phyloP scores from a whole-genome alignment of 129 eudicot genomes.

The Arctium lappa region DNA sequence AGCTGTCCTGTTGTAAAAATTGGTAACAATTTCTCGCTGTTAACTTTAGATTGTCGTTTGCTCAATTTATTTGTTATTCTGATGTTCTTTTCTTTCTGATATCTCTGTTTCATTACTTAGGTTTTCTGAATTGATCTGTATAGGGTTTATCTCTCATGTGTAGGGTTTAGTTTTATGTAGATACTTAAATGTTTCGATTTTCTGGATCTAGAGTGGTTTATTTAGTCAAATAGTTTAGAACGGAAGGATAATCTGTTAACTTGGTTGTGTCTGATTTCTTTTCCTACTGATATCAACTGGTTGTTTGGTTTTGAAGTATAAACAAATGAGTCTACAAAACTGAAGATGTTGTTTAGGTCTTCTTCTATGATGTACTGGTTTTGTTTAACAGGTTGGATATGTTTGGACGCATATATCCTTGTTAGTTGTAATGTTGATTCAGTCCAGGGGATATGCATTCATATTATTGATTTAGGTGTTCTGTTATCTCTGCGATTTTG shows the following conservation, averaged over 20 bases:
- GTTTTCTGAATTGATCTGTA: background rate
- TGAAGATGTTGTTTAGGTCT: background rate
- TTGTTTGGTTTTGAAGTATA: background rate
- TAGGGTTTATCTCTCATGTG: background rate
- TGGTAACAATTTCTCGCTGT: conserved; percentile 29
- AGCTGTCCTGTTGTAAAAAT: conserved; percentile 95
- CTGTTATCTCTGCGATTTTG: background rate
- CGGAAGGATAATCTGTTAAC: background rate
- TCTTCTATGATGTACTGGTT: background rate
- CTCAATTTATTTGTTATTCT: background rate
- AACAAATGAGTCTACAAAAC: background rate
- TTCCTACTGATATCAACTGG: background rate
- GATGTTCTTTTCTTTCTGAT: background rate
- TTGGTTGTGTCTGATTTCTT: background rate
- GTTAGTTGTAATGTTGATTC: background rate
- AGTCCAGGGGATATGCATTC: background rate
- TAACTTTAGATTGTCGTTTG: background rate
- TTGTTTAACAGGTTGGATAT: background rate
- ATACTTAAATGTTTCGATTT: background rate
- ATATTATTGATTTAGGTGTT: background rate
- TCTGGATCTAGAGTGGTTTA: background rate
- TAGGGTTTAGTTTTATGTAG: background rate
- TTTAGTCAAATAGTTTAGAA: background rate
- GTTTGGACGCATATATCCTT: background rate
- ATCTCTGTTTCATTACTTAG: background rate